Evolutionary conservation across 2,329 filamentous ascomycete genomes (phyloP), one percentile per base, ranked within the genome.

Genomic region (Xylaria sp.): DNA sequence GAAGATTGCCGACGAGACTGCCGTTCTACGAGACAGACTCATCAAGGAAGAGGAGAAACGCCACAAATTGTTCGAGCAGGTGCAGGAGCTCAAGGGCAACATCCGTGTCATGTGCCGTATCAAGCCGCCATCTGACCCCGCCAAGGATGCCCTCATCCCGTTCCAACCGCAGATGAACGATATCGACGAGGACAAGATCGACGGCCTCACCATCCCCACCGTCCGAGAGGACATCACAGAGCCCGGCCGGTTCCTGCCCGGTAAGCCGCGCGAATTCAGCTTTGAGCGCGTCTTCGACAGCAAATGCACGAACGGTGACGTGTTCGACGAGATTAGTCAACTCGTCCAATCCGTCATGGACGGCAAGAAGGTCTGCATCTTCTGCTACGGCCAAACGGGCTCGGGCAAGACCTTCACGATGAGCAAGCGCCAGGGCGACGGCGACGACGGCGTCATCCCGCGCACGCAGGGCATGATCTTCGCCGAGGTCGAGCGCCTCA

Each of bases 81-180:
- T 99, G 52, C 92, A 99, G 73, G 94, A 99, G 71, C 83, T 99
- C 61, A 97, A 96, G 74, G 94, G 94, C 68, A 99, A 99, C 71
- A 99, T 99, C 69, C 89, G 94, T 18, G 94, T 99, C 66, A 99
- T 99, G 85, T 97, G 93, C 71, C 87, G 94, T 72, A 93, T 97
- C 34, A 88, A 95, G 47, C 94, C 94, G 1, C 79, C 88, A 0
- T 78, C 89, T 19, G 79, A 79, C 23, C 67, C 74, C 0, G 74
- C 77, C 0, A 87, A 89, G 59, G 86, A 86, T 5, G 80, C 86
- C 23, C 79, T 84, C 10, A 91, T 93, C 2, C 83, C 84, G 54
- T 90, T 97, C 64, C 80, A 83, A 1, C 96, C 91, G 66, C 92
- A 93, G 0, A 79, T 59, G 18, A 72, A 68, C 61, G 71, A 72